Conservation (phyloP, 2,329 filamentous ascomycete species). For the Aspergillus piperis region DNA sequence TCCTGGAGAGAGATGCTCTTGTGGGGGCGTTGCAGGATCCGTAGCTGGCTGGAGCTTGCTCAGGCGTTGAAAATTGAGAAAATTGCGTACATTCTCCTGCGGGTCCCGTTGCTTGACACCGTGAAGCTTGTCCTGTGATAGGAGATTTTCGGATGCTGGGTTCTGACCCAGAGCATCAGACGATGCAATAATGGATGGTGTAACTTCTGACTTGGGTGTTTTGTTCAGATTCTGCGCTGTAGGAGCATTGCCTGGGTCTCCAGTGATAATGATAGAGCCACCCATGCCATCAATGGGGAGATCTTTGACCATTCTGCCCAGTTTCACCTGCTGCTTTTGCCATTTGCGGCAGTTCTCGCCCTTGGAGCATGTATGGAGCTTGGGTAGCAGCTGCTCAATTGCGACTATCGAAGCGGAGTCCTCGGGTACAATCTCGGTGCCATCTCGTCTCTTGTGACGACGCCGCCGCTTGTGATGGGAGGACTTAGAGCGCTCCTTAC, state of each 20-base stretch:
- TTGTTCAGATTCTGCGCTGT: slow-evolving; percentile 62
- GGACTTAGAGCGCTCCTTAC: slow-evolving; percentile 8
- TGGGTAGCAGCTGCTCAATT: slow-evolving; percentile 85
- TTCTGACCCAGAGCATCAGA: slow-evolving; percentile 83
- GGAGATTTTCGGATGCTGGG: slow-evolving; percentile 60
- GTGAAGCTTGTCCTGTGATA: slow-evolving; percentile 73
- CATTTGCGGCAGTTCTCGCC: slow-evolving; percentile 84
- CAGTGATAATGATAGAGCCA: slow-evolving; percentile 69
- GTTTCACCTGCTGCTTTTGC: slow-evolving; percentile 74
- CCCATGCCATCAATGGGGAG: slow-evolving; percentile 74
- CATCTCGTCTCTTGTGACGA: slow-evolving; percentile 25
- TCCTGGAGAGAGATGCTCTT: slow-evolving; percentile 6
- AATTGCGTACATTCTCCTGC: slow-evolving; percentile 90
- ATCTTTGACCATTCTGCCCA: slow-evolving; percentile 73
- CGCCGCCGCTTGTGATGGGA: slow-evolving; percentile 10
- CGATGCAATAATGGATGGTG: slow-evolving; percentile 83
- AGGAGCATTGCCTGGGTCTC: slow-evolving; percentile 74
- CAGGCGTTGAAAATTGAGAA: slow-evolving; percentile 78
- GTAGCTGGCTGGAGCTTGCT: slow-evolving; percentile 25
- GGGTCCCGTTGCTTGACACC: slow-evolving; percentile 74
- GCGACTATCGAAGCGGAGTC: slow-evolving; percentile 90
- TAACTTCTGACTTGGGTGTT: slow-evolving; percentile 68
- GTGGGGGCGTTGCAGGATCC: slow-evolving; percentile 15
- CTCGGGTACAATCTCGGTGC: slow-evolving; percentile 52
- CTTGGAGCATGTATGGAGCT: slow-evolving; percentile 80